Conservation (phyloP, 2,329 filamentous ascomycete species). For the Drechslerella stenobrocha region DNA sequence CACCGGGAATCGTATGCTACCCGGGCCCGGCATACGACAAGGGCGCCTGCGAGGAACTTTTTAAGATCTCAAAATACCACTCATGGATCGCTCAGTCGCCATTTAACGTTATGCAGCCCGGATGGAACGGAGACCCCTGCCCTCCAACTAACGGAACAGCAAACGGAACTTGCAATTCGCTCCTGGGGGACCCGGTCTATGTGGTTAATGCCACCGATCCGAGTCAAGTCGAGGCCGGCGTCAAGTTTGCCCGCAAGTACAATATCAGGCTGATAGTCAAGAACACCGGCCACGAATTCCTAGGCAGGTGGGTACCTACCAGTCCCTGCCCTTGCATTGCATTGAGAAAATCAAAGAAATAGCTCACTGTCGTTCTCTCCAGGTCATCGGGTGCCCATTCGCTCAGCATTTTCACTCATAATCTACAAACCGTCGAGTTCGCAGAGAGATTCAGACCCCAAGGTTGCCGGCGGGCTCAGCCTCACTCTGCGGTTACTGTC, state of each 20-base stretch:
- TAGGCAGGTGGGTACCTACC: constrained; percentile 51
- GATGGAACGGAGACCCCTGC: constrained; percentile 57
- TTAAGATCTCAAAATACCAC: constrained; percentile 51
- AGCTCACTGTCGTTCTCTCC: neutral
- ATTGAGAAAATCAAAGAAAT: neutral
- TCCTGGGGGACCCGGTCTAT: constrained; percentile 53
- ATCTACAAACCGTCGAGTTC: constrained; percentile 53
- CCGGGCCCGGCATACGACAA: constrained; percentile 48
- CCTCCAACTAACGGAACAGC: constrained; percentile 55
- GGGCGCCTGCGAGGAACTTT: constrained; percentile 50
- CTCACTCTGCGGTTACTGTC: constrained; percentile 54
- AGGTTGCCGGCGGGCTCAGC: constrained; percentile 17
- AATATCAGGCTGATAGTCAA: constrained; percentile 55
- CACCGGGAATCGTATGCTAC: constrained; percentile 55
- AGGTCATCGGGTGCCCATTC: constrained; percentile 54
- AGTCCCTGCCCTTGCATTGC: too few species aligned
- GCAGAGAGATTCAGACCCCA: constrained; percentile 53
- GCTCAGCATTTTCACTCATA: constrained; percentile 55
- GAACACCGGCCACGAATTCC: constrained; percentile 56
- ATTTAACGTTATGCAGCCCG: constrained; percentile 42
- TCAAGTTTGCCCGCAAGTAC: constrained; percentile 55
- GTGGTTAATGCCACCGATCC: constrained; percentile 54
- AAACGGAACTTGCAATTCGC: constrained; percentile 52
- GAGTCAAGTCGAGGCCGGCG: constrained; percentile 55
- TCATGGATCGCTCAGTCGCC: constrained; percentile 56